Evolutionary conservation across 257 asterid genomes (phyloP), one percentile per base, ranked within the genome.

Genomic region (Ilex aquifolium): DNA sequence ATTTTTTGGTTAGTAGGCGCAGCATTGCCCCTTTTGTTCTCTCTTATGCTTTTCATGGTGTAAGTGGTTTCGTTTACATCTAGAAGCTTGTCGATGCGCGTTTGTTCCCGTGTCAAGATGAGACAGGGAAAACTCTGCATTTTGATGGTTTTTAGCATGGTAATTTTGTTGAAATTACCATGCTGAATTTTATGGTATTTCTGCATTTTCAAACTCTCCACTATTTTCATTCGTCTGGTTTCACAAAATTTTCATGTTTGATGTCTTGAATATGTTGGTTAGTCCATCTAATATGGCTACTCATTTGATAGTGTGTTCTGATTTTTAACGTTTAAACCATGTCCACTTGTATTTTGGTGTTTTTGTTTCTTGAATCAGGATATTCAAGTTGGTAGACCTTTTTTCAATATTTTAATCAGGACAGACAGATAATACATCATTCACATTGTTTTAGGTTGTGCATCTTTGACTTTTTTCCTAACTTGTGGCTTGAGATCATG

Each of bases 401-500:
- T 7, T 49, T n/a, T 49, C 54, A 49, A 15, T n/a, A 49, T 0
- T 49, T 49, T 3, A 3, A 12, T 49, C n/a, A 4, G 54, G n/a
- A 49, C 17, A 11, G 5, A 49, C 5, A 49, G 5, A 11, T 12
- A 49, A 15, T 11, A 12, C 14, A 15, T 49, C 10, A 7, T 11
- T 49, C n/a, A 49, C 14, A 4, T n/a, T 49, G 14, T 49, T 13
- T 52, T 49, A 31, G 68, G 49, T 69, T 57, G 57, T 48, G 42
- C 10, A 68, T 42, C 63, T 54, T 44, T 50, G 63, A n/a, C 63
- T 53, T 54, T 14, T 59, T 13, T 53, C 14, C 29, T 46, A 27
- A 52, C 55, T 51, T 51, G 48, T 36, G 10, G 49, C n/a, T 12
- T 61, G 32, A 30, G 57, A 11, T 29, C 27, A 30, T 50, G 32